A percentile compares a stretch with the other conserved stretches of the same genome.
Evolutionary conservation across 2,329 filamentous ascomycete species (phyloP).

Genomic region (Coniochaeta sp.): DNA sequence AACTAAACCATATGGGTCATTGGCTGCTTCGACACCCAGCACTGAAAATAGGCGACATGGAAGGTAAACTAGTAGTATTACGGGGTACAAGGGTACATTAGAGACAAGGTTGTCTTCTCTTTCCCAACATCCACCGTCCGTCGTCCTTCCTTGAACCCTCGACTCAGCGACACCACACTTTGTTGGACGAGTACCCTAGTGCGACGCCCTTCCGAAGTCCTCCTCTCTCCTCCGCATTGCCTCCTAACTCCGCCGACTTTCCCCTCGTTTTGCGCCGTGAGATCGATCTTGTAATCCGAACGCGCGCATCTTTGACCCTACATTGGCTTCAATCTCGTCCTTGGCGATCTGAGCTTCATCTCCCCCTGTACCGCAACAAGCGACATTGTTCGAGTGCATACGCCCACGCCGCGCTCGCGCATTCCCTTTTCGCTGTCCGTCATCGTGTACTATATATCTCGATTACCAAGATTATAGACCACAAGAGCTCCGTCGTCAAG

Average conservation of each 20-base stretch:
- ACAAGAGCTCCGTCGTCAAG: not conserved
- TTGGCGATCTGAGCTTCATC: not conserved
- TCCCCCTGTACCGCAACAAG: not conserved
- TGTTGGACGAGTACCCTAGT: too few relatives aligned
- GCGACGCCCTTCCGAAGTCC: not conserved
- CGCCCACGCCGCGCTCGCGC: not conserved
- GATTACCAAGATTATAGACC: not conserved
- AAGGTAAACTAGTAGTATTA: not conserved
- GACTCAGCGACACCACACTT: not conserved
- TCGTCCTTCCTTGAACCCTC: too few relatives aligned
- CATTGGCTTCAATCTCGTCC: not conserved
- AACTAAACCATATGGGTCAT: not conserved
- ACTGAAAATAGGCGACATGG: not conserved
- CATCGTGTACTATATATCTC: not conserved
- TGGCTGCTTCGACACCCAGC: not conserved
- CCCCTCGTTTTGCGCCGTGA: not conserved
- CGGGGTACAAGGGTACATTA: slow-evolving; percentile 1
- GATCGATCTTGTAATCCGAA: not conserved
- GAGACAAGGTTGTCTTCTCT: not conserved
- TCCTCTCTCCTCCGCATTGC: not conserved
- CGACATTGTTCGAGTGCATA: not conserved
- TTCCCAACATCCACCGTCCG: not conserved
- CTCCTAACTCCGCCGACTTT: not conserved
- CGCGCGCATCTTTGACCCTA: too few relatives aligned
- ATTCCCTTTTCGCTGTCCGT: not conserved